These are phyloP conservation scores for Passiflora organensis DNA, from an alignment of 345 rosid genomes.

Conservation along the genomic window DNA sequence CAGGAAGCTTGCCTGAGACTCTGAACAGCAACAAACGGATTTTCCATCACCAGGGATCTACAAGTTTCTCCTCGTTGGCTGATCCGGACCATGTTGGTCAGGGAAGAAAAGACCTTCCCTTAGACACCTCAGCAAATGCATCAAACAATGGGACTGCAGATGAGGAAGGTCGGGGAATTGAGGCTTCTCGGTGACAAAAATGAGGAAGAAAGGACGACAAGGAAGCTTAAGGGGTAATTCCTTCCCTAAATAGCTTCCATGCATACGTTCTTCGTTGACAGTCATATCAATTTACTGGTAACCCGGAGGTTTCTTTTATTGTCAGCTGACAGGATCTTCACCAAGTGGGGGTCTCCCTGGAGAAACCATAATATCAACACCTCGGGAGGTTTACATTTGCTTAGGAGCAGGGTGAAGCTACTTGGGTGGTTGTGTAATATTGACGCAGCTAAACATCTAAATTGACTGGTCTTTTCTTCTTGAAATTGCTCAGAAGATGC, in stretches of 20 bases:
- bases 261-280: slow-evolving; percentile 1
- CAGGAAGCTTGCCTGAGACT: slow-evolving; percentile 29
- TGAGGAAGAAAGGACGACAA: slow-evolving; percentile 11
- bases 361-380: too few species aligned
- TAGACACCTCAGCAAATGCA: slow-evolving; percentile 32
- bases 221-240: slow-evolving; percentile 32
- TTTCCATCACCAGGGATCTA: slow-evolving; percentile 31
- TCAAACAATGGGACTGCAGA: slow-evolving; percentile 39
- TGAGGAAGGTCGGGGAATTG: slow-evolving; percentile 24
- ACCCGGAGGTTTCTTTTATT: slow-evolving; percentile 24
- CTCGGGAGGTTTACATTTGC: too few species aligned
- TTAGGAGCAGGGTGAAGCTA: too few species aligned
- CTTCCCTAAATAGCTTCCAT: slow-evolving; percentile 27
- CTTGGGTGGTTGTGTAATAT: too few species aligned
- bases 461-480: too few species aligned
- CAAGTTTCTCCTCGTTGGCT: slow-evolving; percentile 17
- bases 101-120: slow-evolving; percentile 14
- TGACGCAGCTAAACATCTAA: too few species aligned
- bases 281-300: slow-evolving; percentile 26
- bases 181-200: slow-evolving; percentile 25
- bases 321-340: slow-evolving; percentile 23
- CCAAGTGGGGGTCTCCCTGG: too few species aligned
- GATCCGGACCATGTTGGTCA: slow-evolving; percentile 14
- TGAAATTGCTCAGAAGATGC: too few species aligned
- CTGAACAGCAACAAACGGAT: slow-evolving; percentile 25